A percentile compares a stretch with the other conserved stretches of the same genome.
phyloP scores from a whole-genome alignment of 257 asterid species.

The Gentiana dahurica region DNA sequence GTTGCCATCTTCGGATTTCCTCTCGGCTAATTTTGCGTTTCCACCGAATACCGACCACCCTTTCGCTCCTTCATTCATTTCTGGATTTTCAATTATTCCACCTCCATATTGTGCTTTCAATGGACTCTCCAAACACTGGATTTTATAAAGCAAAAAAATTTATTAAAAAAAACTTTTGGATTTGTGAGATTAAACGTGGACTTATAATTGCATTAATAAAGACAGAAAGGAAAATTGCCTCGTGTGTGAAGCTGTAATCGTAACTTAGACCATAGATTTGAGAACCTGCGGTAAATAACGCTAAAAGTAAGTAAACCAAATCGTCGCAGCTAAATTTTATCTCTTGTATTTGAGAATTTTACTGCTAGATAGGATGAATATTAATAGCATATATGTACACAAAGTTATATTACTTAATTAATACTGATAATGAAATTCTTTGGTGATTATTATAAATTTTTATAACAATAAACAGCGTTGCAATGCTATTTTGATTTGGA shows the following conservation, averaged over 20 bases:
- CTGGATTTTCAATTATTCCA: constrained; percentile 54
- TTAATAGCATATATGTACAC: too few species aligned
- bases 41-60: constrained; percentile 44
- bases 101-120: constrained; percentile 44
- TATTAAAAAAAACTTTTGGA: too few species aligned
- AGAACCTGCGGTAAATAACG: constrained; percentile 9
- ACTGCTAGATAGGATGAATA: too few species aligned
- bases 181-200: neutral
- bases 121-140: constrained; percentile 47
- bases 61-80: constrained; percentile 32
- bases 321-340: too few species aligned
- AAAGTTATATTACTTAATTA: too few species aligned
- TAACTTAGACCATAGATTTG: constrained; percentile 32
- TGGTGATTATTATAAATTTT: too few species aligned
- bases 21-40: constrained; percentile 15
- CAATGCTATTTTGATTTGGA: too few species aligned
- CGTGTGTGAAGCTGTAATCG: constrained; percentile 27
- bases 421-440: too few species aligned
- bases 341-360: too few species aligned
- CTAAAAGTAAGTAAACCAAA: too few species aligned
- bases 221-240: constrained; percentile 18
- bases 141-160: constrained; percentile 3
- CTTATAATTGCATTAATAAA: neutral
- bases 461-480: too few species aligned
- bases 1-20: constrained; percentile 30